phyloP scores from a whole-genome alignment of 305 asterid genomes.

The Fraxinus greggii region DNA sequence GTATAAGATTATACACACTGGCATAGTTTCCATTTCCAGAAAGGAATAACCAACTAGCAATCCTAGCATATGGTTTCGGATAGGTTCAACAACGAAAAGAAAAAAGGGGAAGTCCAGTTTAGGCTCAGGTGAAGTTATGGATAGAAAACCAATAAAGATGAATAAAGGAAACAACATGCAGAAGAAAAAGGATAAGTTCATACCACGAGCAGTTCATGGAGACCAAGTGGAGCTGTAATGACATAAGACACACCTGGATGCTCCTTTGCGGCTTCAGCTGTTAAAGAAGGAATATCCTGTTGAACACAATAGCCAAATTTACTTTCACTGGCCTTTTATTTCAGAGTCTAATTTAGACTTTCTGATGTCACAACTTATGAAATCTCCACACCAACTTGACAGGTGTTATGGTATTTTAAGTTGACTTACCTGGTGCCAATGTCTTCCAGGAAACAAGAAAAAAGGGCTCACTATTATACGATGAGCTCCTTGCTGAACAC shows the following conservation, averaged over 20 bases:
- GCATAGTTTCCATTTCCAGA: not conserved
- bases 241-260: slow-evolving; percentile 80
- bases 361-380: not conserved
- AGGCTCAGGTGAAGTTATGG: not conserved
- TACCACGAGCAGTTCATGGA: slow-evolving; percentile 84
- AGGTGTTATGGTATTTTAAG: not conserved
- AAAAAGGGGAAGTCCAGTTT: not conserved
- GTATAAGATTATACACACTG: not conserved
- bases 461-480: slow-evolving; percentile 92
- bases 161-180: slow-evolving; percentile 1
- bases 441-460: slow-evolving; percentile 95
- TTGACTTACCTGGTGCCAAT: slow-evolving; percentile 73
- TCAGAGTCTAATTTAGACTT: not conserved
- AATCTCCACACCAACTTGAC: not conserved
- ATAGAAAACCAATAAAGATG: not conserved
- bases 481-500: slow-evolving; percentile 79
- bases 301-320: slow-evolving; percentile 18
- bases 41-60: not conserved
- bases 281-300: slow-evolving; percentile 88
- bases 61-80: not conserved
- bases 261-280: slow-evolving; percentile 95
- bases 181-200: slow-evolving; percentile 19
- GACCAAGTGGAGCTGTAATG: slow-evolving; percentile 89
- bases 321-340: not conserved
- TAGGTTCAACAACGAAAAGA: not conserved